Evolutionary conservation across 2,329 filamentous ascomycete species (phyloP).

Genomic region (Huntiella decipiens): DNA sequence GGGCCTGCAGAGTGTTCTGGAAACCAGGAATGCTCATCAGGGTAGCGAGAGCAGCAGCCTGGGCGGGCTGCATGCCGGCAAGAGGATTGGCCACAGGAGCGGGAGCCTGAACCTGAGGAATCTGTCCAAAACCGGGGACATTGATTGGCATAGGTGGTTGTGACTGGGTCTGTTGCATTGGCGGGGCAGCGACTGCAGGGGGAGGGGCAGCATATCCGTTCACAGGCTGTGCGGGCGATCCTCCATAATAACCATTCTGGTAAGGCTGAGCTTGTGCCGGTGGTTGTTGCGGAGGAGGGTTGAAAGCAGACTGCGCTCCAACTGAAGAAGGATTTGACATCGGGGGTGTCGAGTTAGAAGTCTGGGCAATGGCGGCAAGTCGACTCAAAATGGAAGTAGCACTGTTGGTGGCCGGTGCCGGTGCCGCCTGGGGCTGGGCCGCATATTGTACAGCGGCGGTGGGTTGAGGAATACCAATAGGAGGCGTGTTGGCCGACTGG

Average conservation of each 20-base stretch:
- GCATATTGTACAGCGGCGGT: slow-evolving; percentile 15
- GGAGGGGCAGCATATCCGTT: slow-evolving; percentile 11
- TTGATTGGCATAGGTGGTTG: slow-evolving; percentile 11
- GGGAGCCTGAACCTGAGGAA: slow-evolving; percentile 15
- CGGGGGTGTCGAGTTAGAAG: slow-evolving; percentile 34
- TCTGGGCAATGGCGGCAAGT: slow-evolving; percentile 62
- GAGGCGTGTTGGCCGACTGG: slow-evolving; percentile 14
- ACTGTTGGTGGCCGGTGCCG: slow-evolving; percentile 22
- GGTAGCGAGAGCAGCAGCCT: slow-evolving; percentile 9
- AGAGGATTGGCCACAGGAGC: background rate
- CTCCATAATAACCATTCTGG: slow-evolving; percentile 6
- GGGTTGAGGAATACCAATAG: slow-evolving; percentile 14
- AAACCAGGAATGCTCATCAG: slow-evolving; percentile 8
- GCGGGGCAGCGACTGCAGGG: slow-evolving; percentile 13
- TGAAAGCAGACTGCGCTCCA: slow-evolving; percentile 16
- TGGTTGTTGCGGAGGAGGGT: slow-evolving; percentile 18
- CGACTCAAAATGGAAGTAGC: slow-evolving; percentile 34
- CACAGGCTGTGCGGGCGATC: background rate
- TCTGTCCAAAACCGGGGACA: slow-evolving; percentile 8
- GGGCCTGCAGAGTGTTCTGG: background rate
- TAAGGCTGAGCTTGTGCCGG: slow-evolving; percentile 12
- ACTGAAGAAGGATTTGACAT: slow-evolving; percentile 20
- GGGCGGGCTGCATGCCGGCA: slow-evolving; percentile 1
- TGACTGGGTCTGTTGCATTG: slow-evolving; percentile 4
- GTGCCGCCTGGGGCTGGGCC: slow-evolving; percentile 9